Evolutionary conservation across 2,329 filamentous ascomycete genomes (phyloP).

Genomic region (Pestalotiopsis fici): DNA sequence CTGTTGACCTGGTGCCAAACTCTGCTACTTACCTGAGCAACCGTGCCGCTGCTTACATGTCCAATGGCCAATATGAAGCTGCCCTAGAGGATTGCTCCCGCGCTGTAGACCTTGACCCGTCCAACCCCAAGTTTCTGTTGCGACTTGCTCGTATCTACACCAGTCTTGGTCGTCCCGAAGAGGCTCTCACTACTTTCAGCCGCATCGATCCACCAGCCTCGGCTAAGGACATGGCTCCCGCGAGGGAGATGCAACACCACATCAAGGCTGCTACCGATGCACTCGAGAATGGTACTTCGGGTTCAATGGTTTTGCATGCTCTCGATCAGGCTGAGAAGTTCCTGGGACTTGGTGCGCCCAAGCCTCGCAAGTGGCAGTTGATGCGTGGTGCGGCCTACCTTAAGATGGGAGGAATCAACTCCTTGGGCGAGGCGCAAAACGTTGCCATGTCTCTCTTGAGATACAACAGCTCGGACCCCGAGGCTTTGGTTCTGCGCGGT

Average conservation of each 20-base stretch:
- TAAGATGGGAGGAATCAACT: slow-evolving; percentile 88
- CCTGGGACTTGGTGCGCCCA: slow-evolving; percentile 72
- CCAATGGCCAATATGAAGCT: slow-evolving; percentile 73
- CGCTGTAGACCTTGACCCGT: slow-evolving; percentile 80
- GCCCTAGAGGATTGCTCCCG: slow-evolving; percentile 86
- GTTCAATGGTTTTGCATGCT: slow-evolving; percentile 90
- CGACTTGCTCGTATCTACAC: slow-evolving; percentile 90
- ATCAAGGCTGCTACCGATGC: slow-evolving; percentile 78
- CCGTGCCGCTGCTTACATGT: slow-evolving; percentile 92
- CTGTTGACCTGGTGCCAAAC: slow-evolving; percentile 82
- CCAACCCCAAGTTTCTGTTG: slow-evolving; percentile 85
- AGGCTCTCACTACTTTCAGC: slow-evolving; percentile 80
- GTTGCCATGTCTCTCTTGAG: slow-evolving; percentile 87
- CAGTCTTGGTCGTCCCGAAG: slow-evolving; percentile 79
- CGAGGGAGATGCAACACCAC: slow-evolving; percentile 82
- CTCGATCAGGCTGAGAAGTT: slow-evolving; percentile 86
- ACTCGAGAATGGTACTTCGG: slow-evolving; percentile 72
- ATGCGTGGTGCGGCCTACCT: slow-evolving; percentile 90
- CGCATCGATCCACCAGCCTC: slow-evolving; percentile 80
- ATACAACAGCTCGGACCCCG: slow-evolving; percentile 86
- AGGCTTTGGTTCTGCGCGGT: slow-evolving; percentile 87
- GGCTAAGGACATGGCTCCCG: slow-evolving; percentile 81
- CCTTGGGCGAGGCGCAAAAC: slow-evolving; percentile 88
- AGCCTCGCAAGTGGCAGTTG: slow-evolving; percentile 90
- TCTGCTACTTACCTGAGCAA: slow-evolving; percentile 93